Percentiles rank a stretch among this genome's conserved stretches.
Evolutionary conservation across 139 green algal species (phyloP).

Genomic region (Chlorella sp.): DNA sequence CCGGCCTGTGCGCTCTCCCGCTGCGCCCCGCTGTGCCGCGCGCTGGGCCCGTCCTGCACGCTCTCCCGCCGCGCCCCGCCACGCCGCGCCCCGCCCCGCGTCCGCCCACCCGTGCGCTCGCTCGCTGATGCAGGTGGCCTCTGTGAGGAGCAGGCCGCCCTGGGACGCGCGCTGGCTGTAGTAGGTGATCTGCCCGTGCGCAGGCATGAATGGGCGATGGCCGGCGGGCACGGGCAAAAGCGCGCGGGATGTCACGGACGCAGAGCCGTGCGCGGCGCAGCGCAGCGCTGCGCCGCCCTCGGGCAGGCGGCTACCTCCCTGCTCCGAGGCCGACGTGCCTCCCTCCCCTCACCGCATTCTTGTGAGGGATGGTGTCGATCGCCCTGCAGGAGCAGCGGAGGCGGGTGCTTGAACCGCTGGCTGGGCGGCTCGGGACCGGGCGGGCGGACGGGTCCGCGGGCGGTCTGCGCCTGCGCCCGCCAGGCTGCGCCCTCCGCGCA

Average conservation of each 20-base stretch:
- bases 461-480: background rate
- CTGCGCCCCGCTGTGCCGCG: background rate
- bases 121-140: constrained; percentile 49
- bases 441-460: background rate
- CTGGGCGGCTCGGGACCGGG: too few species aligned
- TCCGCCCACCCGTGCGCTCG: constrained; percentile 28
- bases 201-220: background rate
- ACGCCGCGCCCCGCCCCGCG: too few species aligned
- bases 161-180: constrained; percentile 58
- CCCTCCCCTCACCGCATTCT: background rate
- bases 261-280: background rate
- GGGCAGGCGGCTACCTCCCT: background rate
- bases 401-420: too few species aligned
- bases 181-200: too few species aligned
- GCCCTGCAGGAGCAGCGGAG: constrained; percentile 10
- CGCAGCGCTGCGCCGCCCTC: background rate
- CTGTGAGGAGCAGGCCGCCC: constrained; percentile 69
- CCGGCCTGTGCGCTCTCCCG: too few species aligned
- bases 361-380: constrained; percentile 40
- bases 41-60: background rate
- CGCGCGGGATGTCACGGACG: background rate
- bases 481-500: background rate
- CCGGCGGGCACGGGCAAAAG: background rate
- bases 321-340: too few species aligned
- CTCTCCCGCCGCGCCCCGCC: background rate